Percentiles rank a stretch among this genome's conserved stretches.
Evolutionary conservation across 1,139 yeast species (phyloP).

Genomic region (Pichia sp.): DNA sequence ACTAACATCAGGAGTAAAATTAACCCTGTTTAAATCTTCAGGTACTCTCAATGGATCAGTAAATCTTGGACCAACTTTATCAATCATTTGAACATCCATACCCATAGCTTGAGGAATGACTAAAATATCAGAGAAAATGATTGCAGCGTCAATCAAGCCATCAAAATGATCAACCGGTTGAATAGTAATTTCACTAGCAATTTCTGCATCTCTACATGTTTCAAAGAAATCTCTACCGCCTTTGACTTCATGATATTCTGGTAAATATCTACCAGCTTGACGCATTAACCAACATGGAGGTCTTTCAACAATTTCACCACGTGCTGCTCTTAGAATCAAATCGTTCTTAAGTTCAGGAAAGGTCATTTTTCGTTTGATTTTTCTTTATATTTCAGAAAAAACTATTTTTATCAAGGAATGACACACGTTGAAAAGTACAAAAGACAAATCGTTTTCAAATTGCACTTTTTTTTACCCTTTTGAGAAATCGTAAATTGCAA

Average conservation of each 20-base stretch:
- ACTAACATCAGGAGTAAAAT: constrained; percentile 59
- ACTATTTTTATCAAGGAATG: no score
- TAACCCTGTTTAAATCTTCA: constrained; percentile 52
- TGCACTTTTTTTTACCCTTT: not conserved
- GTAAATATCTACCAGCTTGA: constrained; percentile 84
- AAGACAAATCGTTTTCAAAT: not conserved
- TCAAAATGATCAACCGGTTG: constrained; percentile 90
- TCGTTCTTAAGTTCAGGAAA: constrained; percentile 82
- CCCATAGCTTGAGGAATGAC: constrained; percentile 99
- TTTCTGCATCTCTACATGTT: constrained; percentile 88
- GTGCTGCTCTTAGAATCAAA: constrained; percentile 83
- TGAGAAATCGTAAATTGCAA: not conserved
- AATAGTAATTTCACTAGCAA: constrained; percentile 88
- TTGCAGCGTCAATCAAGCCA: constrained; percentile 92
- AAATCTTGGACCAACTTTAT: constrained; percentile 92
- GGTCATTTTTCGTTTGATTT: constrained; percentile 6
- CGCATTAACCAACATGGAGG: constrained; percentile 99
- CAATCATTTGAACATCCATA: constrained; percentile 88
- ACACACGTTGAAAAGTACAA: no score
- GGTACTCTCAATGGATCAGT: constrained; percentile 79
- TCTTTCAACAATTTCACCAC: constrained; percentile 80
- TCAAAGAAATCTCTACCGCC: constrained; percentile 87
- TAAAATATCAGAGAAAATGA: constrained; percentile 88
- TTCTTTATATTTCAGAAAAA: no score
- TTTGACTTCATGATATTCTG: constrained; percentile 88